phyloP scores from a whole-genome alignment of 192 early-diverging fungal genomes.

The Gryganskiella cystojenkinii region DNA sequence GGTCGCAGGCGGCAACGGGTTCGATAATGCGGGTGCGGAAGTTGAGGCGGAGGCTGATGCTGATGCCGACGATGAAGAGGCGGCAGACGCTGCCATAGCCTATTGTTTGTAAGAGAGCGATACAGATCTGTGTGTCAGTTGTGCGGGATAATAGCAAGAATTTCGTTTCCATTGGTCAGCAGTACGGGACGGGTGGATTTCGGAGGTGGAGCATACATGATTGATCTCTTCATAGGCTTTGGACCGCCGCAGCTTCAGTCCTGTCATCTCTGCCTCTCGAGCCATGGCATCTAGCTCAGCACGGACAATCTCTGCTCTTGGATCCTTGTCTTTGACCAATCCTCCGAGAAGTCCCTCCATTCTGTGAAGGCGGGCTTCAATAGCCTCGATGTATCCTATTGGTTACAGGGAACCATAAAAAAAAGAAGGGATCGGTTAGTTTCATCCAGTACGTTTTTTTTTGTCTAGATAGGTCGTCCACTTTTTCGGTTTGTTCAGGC shows the following conservation, averaged over 20 bases:
- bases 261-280: conserved; percentile 51
- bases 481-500: too few species aligned
- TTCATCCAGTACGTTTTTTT: too few species aligned
- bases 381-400: conserved; percentile 87
- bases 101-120: background rate
- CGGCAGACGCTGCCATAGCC: conserved; percentile 5
- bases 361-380: conserved; percentile 78
- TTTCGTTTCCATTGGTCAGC: background rate
- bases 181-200: background rate
- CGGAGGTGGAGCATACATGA: conserved; percentile 8
- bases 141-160: background rate
- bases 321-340: conserved; percentile 63
- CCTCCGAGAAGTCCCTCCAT: conserved; percentile 73
- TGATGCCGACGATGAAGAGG: background rate
- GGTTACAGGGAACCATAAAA: conserved; percentile 31
- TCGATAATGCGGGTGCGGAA: too few species aligned
- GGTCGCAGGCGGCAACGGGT: too few species aligned
- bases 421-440: background rate
- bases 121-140: background rate
- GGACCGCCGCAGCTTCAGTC: conserved; percentile 46
- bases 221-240: conserved; percentile 48
- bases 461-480: too few species aligned
- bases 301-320: conserved; percentile 53
- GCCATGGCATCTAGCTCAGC: conserved; percentile 56
- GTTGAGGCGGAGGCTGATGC: background rate